These are phyloP conservation scores for Sporothrix inflata DNA, from an alignment of 2,329 filamentous ascomycete genomes.

Conservation along the genomic window DNA sequence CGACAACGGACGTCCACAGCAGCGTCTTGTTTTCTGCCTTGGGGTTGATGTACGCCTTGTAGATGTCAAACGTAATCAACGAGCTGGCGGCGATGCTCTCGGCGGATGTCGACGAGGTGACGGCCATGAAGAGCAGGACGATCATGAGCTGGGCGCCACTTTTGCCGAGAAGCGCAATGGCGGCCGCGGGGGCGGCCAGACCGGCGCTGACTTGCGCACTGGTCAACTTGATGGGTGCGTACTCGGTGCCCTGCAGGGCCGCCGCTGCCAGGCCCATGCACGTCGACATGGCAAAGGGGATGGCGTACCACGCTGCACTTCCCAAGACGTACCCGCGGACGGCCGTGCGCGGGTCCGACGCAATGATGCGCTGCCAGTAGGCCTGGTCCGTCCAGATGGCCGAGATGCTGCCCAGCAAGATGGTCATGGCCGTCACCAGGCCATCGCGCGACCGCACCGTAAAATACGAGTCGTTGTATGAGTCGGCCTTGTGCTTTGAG, in stretches of 20 bases:
- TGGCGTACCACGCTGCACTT: neutral
- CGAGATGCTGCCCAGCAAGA: neutral
- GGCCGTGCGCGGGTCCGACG: neutral
- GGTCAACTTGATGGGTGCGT: neutral
- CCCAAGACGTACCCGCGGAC: neutral
- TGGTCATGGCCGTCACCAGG: neutral
- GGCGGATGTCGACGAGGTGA: neutral
- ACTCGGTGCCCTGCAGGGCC: neutral
- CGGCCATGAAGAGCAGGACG: neutral
- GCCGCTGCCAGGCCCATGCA: neutral
- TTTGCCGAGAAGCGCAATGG: neutral
- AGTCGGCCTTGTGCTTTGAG: neutral
- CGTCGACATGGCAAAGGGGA: constrained; percentile 13
- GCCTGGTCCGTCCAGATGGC: constrained; percentile 15
- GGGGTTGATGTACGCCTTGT: constrained; percentile 13
- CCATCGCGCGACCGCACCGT: neutral
- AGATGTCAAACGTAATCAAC: neutral
- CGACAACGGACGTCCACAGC: neutral
- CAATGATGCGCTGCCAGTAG: constrained; percentile 12
- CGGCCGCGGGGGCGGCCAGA: neutral
- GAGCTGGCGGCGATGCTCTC: neutral
- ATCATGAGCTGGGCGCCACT: neutral
- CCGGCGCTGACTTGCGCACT: neutral
- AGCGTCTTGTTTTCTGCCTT: neutral
- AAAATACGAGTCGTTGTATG: neutral